A percentile compares a stretch with the other conserved stretches of the same genome.
phyloP scores from a whole-genome alignment of 345 rosid genomes.

The Garcia nutans region DNA sequence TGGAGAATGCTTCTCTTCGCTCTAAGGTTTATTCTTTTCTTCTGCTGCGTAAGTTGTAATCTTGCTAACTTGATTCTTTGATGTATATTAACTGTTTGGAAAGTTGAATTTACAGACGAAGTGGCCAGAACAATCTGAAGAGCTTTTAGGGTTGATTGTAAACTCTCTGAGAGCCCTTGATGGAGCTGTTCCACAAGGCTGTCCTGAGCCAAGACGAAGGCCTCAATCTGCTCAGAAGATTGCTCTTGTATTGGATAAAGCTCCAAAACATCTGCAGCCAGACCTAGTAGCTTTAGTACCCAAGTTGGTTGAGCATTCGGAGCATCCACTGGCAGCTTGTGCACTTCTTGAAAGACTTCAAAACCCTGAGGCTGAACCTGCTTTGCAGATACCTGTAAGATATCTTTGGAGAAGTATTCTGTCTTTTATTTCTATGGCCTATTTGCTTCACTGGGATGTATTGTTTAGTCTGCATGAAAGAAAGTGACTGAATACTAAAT shows the following conservation, averaged over 20 bases:
- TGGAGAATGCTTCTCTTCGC: constrained; percentile 56
- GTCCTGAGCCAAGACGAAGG: constrained; percentile 91
- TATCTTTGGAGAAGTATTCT: constrained; percentile 21
- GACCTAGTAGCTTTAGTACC: constrained; percentile 96
- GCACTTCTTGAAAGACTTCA: constrained; percentile 85
- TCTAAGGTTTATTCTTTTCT: constrained; percentile 60
- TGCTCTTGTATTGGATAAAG: constrained; percentile 89
- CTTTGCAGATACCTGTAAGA: constrained; percentile 77
- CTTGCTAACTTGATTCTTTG: constrained; percentile 20
- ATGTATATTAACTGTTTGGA: constrained; percentile 26
- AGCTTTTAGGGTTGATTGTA: constrained; percentile 91
- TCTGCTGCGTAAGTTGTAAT: constrained; percentile 16
- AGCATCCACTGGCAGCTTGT: constrained; percentile 89
- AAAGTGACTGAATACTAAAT: neutral
- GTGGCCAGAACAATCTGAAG: constrained; percentile 99
- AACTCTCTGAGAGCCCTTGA: constrained; percentile 93
- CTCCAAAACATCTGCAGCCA: constrained; percentile 85
- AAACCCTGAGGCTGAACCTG: constrained; percentile 85
- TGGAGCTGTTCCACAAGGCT: constrained; percentile 92
- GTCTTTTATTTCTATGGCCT: constrained; percentile 9
- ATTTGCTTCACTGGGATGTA: neutral
- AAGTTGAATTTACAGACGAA: constrained; percentile 62
- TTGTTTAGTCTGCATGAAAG: constrained; percentile 1
- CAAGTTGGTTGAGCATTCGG: constrained; percentile 92
- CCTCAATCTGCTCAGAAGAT: constrained; percentile 95